Evolutionary conservation across 148 eudicot species (phyloP).

Genomic region (Mesembryanthemum crystallinum): DNA sequence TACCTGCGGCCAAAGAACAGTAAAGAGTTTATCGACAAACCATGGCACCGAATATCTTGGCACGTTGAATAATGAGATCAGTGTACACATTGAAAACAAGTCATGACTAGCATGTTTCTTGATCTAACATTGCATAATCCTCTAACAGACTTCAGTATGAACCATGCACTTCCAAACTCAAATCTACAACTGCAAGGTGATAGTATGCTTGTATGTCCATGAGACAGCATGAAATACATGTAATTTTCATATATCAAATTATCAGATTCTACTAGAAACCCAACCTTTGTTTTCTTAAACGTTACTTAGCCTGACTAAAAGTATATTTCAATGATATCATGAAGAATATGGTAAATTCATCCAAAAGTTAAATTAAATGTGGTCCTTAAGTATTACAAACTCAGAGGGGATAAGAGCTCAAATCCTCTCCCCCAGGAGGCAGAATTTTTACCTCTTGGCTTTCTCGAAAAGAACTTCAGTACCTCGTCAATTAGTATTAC

Average conservation of each 20-base stretch:
- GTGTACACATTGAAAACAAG: not conserved
- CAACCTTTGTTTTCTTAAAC: not conserved
- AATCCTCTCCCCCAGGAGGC: not conserved
- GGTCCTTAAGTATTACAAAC: not conserved
- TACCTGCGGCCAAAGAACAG: slow-evolving; percentile 41
- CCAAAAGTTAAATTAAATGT: not conserved
- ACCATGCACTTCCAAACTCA: not conserved
- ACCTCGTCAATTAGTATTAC: slow-evolving; percentile 93
- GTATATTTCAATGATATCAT: not conserved
- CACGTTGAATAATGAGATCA: not conserved
- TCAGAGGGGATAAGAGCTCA: not conserved
- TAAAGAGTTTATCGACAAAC: not conserved
- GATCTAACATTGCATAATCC: not conserved
- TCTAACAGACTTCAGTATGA: not conserved
- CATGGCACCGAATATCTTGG: not conserved
- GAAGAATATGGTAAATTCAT: not conserved
- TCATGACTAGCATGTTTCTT: too few species aligned
- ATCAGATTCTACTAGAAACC: not conserved
- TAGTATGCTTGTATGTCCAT: not conserved
- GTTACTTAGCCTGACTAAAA: not conserved
- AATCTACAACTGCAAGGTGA: not conserved
- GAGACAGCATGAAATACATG: not conserved
- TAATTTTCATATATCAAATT: not conserved
- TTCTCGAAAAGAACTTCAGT: slow-evolving; percentile 86
- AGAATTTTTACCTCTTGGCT: slow-evolving; percentile 45